These are phyloP conservation scores for Chlorophyllum brunneum DNA, from an alignment of 768 basidiomycete species.

Conservation along the genomic window DNA sequence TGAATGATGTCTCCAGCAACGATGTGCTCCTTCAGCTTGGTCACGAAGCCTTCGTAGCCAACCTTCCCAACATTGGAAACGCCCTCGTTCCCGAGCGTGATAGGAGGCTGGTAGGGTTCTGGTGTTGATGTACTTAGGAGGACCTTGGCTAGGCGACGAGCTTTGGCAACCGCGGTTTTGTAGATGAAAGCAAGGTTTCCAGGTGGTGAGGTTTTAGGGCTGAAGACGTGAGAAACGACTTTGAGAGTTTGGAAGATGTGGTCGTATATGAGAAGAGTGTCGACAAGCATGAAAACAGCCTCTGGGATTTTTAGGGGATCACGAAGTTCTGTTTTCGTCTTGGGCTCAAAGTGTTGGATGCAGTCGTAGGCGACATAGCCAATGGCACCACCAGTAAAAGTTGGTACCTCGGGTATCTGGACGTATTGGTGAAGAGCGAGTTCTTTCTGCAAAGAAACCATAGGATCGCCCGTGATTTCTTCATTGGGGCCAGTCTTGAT, in stretches of 20 bases:
- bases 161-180: conserved; percentile 79
- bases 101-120: conserved; percentile 65
- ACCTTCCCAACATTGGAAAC: conserved; percentile 90
- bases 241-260: conserved; percentile 95
- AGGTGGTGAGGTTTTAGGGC: conserved; percentile 63
- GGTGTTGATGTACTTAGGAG: conserved; percentile 50
- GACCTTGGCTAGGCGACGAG: conserved; percentile 73
- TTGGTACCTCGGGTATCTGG: conserved; percentile 86
- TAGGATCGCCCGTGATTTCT: conserved; percentile 83
- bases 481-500: conserved; percentile 85
- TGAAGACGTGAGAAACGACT: conserved; percentile 94
- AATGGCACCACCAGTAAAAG: conserved; percentile 96
- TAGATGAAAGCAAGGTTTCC: conserved; percentile 82
- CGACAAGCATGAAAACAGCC: conserved; percentile 94
- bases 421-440: conserved; percentile 85
- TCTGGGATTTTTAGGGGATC: conserved; percentile 90
- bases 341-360: conserved; percentile 95
- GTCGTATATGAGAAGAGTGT: conserved; percentile 94
- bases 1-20: conserved; percentile 98
- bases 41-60: conserved; percentile 91
- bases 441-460: conserved; percentile 79
- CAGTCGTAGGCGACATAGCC: conserved; percentile 98
- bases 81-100: conserved; percentile 60
- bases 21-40: conserved; percentile 89
- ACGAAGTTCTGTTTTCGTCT: conserved; percentile 69